These are phyloP conservation scores for Ceratocystiopsis minuta DNA, from an alignment of 2,329 filamentous ascomycete genomes.

Conservation along the genomic window DNA sequence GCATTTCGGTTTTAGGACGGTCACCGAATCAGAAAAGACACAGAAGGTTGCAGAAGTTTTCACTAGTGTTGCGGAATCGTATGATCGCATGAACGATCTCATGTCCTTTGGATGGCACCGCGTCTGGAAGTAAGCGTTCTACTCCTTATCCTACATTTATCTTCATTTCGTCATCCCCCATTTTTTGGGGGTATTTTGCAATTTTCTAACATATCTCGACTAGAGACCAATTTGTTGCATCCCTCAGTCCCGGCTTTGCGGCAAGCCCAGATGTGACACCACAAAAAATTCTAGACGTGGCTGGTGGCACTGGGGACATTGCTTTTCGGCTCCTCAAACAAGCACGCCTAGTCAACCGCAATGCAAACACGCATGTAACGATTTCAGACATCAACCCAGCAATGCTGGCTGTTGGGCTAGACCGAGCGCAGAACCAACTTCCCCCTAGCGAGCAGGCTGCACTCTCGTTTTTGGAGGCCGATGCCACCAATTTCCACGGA, in stretches of 20 bases:
- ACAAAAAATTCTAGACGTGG: constrained; percentile 79
- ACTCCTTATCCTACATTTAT: no score
- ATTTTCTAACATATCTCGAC: not conserved
- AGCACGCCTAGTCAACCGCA: constrained; percentile 61
- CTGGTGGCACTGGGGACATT: constrained; percentile 93
- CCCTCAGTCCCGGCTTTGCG: constrained; percentile 61
- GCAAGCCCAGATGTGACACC: constrained; percentile 26
- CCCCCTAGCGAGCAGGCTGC: constrained; percentile 35
- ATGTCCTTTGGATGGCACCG: constrained; percentile 97
- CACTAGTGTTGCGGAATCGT: constrained; percentile 82
- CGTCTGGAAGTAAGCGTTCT: constrained; percentile 53
- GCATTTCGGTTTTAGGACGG: constrained; percentile 80
- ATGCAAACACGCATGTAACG: constrained; percentile 65
- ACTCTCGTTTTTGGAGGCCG: constrained; percentile 71
- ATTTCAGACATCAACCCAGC: constrained; percentile 92
- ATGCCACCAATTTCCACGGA: constrained; percentile 53
- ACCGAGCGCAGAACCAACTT: constrained; percentile 47
- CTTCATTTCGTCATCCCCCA: no score
- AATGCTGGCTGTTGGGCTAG: constrained; percentile 79
- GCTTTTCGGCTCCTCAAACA: constrained; percentile 92
- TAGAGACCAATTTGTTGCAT: constrained; percentile 83
- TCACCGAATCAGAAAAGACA: constrained; percentile 62
- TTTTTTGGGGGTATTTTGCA: no score
- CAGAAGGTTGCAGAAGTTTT: constrained; percentile 68
- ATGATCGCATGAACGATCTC: constrained; percentile 97